Evolutionary conservation across 2,329 filamentous ascomycete species (phyloP).

Genomic region (Diplodia mutila): DNA sequence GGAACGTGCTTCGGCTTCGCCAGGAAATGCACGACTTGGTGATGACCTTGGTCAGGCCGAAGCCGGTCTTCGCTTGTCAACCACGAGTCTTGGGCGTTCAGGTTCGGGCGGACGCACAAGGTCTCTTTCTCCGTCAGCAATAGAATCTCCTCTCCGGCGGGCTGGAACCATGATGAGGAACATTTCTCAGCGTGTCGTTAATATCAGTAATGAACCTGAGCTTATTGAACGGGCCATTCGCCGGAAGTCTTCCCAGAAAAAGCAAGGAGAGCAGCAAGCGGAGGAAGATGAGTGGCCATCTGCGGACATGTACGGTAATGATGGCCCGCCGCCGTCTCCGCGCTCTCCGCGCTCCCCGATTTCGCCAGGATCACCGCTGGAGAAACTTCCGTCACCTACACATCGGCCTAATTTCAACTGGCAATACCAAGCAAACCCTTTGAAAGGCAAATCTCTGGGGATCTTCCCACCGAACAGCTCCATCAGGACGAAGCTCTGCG

Average conservation of each 20-base stretch:
- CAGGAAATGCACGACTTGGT: constrained; percentile 54
- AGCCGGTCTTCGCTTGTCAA: constrained; percentile 49
- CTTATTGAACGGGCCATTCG: constrained; percentile 73
- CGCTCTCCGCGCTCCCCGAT: constrained; percentile 21
- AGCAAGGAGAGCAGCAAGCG: constrained; percentile 51
- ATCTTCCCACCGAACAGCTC: constrained; percentile 80
- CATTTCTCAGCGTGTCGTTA: constrained; percentile 97
- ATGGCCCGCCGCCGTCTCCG: constrained; percentile 45
- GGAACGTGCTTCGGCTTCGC: constrained; percentile 37
- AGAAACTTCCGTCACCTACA: constrained; percentile 44
- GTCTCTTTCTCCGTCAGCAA: constrained; percentile 51
- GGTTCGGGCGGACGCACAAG: constrained; percentile 51
- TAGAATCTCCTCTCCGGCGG: constrained; percentile 52
- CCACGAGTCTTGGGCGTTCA: constrained; percentile 35
- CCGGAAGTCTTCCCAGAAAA: constrained; percentile 62
- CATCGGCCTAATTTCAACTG: constrained; percentile 38
- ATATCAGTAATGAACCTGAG: constrained; percentile 91
- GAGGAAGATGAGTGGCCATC: constrained; percentile 15
- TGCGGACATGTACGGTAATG: neutral
- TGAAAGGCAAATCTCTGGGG: constrained; percentile 83
- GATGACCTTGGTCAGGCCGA: constrained; percentile 66
- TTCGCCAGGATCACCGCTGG: constrained; percentile 39
- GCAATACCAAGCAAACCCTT: constrained; percentile 65
- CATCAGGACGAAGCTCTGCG: constrained; percentile 74
- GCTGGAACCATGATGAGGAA: constrained; percentile 59